Evolutionary conservation across 768 basidiomycete genomes (phyloP), one percentile per base, ranked within the genome.

Genomic region (Pleurotus giganteus): DNA sequence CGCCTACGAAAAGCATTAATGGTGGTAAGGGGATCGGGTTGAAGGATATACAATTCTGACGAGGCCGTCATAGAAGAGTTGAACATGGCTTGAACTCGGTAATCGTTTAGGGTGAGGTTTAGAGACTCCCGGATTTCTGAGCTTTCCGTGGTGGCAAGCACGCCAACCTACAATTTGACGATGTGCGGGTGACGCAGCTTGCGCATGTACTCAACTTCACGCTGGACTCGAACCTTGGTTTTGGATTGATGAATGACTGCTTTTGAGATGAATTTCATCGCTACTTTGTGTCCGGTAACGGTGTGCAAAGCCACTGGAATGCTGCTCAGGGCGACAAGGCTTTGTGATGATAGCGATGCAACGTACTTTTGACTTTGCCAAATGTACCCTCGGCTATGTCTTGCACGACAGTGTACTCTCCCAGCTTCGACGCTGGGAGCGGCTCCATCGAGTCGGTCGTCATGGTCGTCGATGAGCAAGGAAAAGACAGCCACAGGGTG

Each of bases 361-460:
- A 84, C 93, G 70, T 71, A 97, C 96, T 91, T 80, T 98, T 98
- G 68, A 99, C 97, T 74, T 97, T 98, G 53, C 96, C 97, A 75
- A 98, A 99, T 9, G 93, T 96, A 2, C 97, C 97, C 60, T 95
- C 94, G 17, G 95, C 96, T 56, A 98, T 89, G 60, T 95, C 94
- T 55, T 83, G 72, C 53, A 88, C 82, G 55, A 98, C 84, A 37
- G 83, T 89, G 71, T 98, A 98, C 74, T 95, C 90, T 42, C 96
- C 94, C 28, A 97, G 84, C 74, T 87, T 88, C 13, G 86, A 83
- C 8, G 86, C 75, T 11, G 88, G 74, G 63, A 75, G 82, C 31
- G 69, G 59, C 49, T 72, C 71, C 46, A 59, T 66, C 72, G 74
- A 74, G 57, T 61, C 60, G 58, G 58, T 60, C 44, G 54, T 24